Conservation (phyloP, 2,329 filamentous ascomycete genomes). For the Ceratocystis albifundus region DNA sequence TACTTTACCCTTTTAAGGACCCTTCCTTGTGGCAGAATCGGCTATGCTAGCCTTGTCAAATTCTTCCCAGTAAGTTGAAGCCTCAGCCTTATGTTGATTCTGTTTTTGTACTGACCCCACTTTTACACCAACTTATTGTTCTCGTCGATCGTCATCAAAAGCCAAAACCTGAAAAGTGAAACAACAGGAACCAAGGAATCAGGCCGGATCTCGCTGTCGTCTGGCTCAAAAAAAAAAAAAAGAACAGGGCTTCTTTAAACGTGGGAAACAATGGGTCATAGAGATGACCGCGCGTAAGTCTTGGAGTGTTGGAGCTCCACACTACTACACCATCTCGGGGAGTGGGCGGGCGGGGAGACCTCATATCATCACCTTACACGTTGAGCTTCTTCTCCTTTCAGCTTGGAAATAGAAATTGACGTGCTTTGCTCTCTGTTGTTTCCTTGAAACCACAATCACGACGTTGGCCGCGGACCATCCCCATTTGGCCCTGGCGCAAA, state of each 20-base stretch:
- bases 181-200: neutral
- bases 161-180: neutral
- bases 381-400: neutral
- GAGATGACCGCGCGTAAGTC: neutral
- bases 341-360: no score
- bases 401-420: neutral
- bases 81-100: neutral
- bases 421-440: neutral
- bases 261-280: neutral
- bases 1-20: no score
- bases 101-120: neutral
- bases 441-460: neutral
- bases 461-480: neutral
- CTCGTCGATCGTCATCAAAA: neutral
- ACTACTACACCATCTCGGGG: neutral
- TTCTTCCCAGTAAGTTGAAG: neutral
- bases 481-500: constrained; percentile 1
- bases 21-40: neutral
- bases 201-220: neutral
- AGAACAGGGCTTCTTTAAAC: neutral
- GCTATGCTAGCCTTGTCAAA: neutral
- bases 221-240: neutral
- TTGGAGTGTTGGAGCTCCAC: neutral
- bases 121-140: neutral
- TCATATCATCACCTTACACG: neutral